Evolutionary conservation across 1,284 basidiomycete genomes (phyloP), one percentile per base, ranked within the genome.

Genomic region (Ganoderma boninense): DNA sequence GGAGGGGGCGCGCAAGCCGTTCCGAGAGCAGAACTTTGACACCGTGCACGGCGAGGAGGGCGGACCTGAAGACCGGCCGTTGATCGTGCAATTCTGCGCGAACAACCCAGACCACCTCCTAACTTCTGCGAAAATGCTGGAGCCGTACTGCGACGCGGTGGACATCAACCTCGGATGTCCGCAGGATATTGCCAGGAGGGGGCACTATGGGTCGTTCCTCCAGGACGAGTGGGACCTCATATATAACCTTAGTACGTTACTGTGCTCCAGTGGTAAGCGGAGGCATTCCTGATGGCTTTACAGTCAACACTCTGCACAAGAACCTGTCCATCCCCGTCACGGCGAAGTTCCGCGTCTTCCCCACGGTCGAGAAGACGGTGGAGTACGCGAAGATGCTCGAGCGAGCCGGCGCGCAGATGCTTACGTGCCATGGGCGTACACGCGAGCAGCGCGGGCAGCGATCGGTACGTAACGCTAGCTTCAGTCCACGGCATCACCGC

Each of bases 161-260:
- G 97, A 99, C 80, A 88, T 99, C 80, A 99, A 99, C 81, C 86
- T 99, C 40, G 97, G 97, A 0, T 99, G 97, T 79, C 97, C 97
- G 0, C 97, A 99, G 78, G 96, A 97, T 67, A 99, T 99, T 72
- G 97, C 97, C 0, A 88, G 89, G 71, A 85, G 90, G 54, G 97
- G 97, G 0, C 88, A 89, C 69, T 99, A 99, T 75, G 97, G 97
- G 0, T 89, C 93, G 1, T 99, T 95, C 83, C 80, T 99, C 61
- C 95, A 97, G 85, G 97, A 99, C 71, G 96, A 99, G 66, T 98
- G 97, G 97, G 91, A 94, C 13, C 80, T 98, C 63, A 91, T 98
- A 38, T 90, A 90, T 72, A 84, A 85, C 40, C 86, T 98, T 62
- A 93, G 96, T 96, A 75, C 76, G 93, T 87, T 14, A 23, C 13